Base-by-base conservation (phyloP, 139 green algal species). In the Micractinium conductrix region DNA sequence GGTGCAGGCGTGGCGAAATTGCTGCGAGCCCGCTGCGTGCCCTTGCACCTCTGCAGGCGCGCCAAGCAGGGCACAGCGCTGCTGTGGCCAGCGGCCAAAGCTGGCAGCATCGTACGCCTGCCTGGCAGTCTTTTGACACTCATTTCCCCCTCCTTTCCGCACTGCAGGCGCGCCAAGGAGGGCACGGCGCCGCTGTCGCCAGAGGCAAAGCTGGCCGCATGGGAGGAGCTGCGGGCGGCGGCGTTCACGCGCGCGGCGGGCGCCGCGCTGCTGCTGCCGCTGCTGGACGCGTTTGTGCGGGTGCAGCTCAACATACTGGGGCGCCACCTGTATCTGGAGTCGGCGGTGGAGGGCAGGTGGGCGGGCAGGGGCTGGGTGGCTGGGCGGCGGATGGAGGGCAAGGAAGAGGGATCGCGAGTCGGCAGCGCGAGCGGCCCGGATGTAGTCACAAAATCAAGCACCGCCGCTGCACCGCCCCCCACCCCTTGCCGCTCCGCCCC, bases 241-340 rank as follows among this genome's bases (percentile, higher is more conserved):
- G 90, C 88, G 28, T 92, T 96, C 53, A 69, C 80, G 40, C 83
- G 87, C 4, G 67, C 81, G 60, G 35, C 92, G 42, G 88, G 71
- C 30, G 63, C 85, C 35, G 67, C 87, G 28, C 96, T 93, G 93
- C 70, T 92, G 74, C 84, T 97, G 43, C 79, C 88, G 21, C 86
- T 97, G 82, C 84, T 97, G 65, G 80, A 93, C 53, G 80, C 96
- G 73, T 91, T 95, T 79, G 86, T 96, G 58, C 84, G 93, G 12
- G 85, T 93, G 53, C 94, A 97, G 89, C 89, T 97, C 40, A 97
- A 95, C 88, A 91, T 97, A 14, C 85, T 97, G 40, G 94, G 91
- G 21, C 85, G 93, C 28, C 90, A 94, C 62, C 84, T 97, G 42
- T 97, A 95, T 74, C 78, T 97, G 5, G 88, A 94, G 81, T 87